Evolutionary conservation across 352 stramenopile genomes (phyloP), one percentile per base, ranked within the genome.

Genomic region (Elongisporangium anandrum): DNA sequence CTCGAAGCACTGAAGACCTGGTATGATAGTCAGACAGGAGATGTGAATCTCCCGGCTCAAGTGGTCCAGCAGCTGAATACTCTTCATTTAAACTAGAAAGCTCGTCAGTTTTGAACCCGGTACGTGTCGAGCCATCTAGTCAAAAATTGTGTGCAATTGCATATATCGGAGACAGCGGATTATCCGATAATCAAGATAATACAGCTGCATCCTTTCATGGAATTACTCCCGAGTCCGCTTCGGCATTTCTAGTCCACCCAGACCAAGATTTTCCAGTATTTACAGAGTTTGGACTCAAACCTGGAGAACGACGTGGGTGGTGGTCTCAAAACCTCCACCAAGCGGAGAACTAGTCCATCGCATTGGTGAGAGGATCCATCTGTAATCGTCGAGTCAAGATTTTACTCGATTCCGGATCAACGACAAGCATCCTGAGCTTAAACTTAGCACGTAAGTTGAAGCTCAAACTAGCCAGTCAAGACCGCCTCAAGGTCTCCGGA

Each of bases 91-190:
- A 54, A 54, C 50, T 54, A 41, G 22, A 19, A 9, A 20, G 50
- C 50, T 54, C 22, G 50, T 22, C 50, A 12, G 50, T 17, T 24
- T 34, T 54, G 22, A 54, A n/a, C 50, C 50, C 21, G 50, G 4
- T 54, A 54, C 50, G 19, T 54, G 50, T 54, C 50, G 50, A 54
- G 21, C 50, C 13, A 17, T 45, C 34, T 45, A 45, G 34, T 45
- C 12, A 45, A 45, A 17, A 1, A 4, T 17, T 45, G 4, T 45
- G 34, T 45, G 34, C 12, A 17, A 17, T 45, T 45, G 34, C 34
- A 45, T 45, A 45, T 45, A 4, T 45, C 10, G 34, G 34, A 9
- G 17, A 15, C 13, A 17, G 29, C 9, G 5, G 17, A 45, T 17
- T 12, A 45, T 4, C 34, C 9, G 10, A 45, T 45, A 45, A 45